Evolutionary conservation across 2,329 filamentous ascomycete genomes (phyloP).

Genomic region (Colletotrichum sublineola): DNA sequence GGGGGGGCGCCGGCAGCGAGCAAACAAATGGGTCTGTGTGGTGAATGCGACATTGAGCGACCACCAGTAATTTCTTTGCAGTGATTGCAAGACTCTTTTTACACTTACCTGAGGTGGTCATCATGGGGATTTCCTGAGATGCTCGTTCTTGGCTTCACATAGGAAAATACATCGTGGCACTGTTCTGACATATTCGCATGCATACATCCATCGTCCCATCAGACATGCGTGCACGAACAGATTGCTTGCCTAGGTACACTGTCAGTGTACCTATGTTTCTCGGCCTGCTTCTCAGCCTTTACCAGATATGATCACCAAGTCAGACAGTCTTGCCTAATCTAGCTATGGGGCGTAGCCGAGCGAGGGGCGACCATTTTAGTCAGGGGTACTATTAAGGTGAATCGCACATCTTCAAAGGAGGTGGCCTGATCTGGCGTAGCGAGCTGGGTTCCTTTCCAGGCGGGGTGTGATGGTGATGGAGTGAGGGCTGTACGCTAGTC

Average conservation of each 20-base stretch:
- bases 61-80: not conserved
- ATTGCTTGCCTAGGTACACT: slow-evolving; percentile 3
- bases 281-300: not conserved
- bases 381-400: slow-evolving; percentile 22
- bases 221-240: slow-evolving; percentile 1
- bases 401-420: slow-evolving; percentile 10
- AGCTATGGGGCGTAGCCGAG: not conserved
- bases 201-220: slow-evolving; percentile 19
- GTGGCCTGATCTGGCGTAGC: not conserved
- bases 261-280: not conserved
- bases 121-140: not conserved
- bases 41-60: not conserved
- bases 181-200: not conserved
- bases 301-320: not conserved
- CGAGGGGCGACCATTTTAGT: not conserved
- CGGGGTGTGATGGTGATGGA: not conserved
- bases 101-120: not conserved
- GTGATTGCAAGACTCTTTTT: no score
- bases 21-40: slow-evolving; percentile 34
- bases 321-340: slow-evolving; percentile 19
- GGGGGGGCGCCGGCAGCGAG: slow-evolving; percentile 23
- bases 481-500: slow-evolving; percentile 21
- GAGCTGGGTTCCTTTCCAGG: not conserved
- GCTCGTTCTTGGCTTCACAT: not conserved
- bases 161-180: not conserved